A percentile compares a stretch with the other conserved stretches of the same genome.
phyloP scores from a whole-genome alignment of 345 rosid species.

The Jatropha curcas region DNA sequence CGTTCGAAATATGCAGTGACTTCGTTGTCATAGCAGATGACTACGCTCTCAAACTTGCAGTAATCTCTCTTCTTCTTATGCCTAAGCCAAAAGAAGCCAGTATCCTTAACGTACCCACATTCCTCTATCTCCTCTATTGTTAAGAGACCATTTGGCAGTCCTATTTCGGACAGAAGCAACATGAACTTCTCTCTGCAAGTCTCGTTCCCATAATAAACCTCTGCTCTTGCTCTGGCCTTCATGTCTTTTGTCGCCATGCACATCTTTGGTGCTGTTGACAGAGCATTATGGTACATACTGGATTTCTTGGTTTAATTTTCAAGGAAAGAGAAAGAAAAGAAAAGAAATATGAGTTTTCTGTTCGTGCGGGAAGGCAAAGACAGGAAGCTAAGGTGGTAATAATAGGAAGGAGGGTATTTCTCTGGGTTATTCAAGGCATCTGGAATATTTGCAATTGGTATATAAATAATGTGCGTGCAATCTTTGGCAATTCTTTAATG shows the following conservation, averaged over 20 bases:
- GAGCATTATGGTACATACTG: constrained; percentile 13
- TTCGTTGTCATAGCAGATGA: constrained; percentile 14
- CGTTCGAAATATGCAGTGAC: constrained; percentile 28
- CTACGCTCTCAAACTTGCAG: constrained; percentile 20
- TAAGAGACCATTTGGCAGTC: constrained; percentile 23
- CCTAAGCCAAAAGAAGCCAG: constrained; percentile 33
- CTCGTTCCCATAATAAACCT: constrained; percentile 27
- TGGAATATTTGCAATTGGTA: constrained; percentile 11
- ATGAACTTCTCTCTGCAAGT: constrained; percentile 28
- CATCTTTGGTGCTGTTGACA: constrained; percentile 3
- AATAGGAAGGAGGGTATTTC: not conserved
- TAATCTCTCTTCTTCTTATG: constrained; percentile 21
- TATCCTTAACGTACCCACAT: constrained; percentile 25
- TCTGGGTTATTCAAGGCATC: constrained; percentile 1
- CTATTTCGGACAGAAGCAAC: constrained; percentile 14
- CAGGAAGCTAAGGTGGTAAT: not conserved
- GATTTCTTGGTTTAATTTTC: not conserved
- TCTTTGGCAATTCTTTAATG: no score
- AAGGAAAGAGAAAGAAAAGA: not conserved
- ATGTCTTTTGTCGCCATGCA: constrained; percentile 8
- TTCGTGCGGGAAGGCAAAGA: not conserved
- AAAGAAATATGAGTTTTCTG: not conserved
- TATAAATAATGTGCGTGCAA: not conserved
- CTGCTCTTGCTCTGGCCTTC: constrained; percentile 27
- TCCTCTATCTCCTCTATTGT: constrained; percentile 29